Conservation (phyloP, 176 grass and related monocot species). For the Aegilops tauschii region DNA sequence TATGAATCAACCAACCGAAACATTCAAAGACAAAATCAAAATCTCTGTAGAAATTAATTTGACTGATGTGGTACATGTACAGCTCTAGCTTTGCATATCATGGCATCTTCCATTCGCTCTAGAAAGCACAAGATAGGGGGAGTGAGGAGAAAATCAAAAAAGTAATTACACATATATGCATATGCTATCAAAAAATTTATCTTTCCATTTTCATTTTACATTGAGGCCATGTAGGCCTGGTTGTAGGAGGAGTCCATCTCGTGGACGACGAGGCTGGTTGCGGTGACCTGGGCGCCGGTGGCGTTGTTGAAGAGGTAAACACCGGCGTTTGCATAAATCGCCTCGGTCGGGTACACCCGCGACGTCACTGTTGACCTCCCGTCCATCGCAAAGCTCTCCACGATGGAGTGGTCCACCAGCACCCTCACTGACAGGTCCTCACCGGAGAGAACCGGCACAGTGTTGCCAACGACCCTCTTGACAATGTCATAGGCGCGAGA, state of each 20-base stretch:
- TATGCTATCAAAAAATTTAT: background rate
- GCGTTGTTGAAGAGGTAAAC: conserved; percentile 93
- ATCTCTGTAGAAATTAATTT: background rate
- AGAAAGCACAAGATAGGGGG: background rate
- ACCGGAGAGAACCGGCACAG: conserved; percentile 58
- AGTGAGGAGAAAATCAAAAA: background rate
- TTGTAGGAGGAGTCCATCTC: conserved; percentile 29
- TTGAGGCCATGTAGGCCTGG: conserved; percentile 34
- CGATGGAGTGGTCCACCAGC: conserved; percentile 90
- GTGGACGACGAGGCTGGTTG: background rate
- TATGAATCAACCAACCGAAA: background rate
- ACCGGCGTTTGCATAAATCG: conserved; percentile 65
- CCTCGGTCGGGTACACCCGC: conserved; percentile 82
- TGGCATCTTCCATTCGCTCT: conserved; percentile 21
- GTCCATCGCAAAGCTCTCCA: conserved; percentile 76
- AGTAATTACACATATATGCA: background rate
- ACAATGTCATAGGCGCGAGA: conserved; percentile 75
- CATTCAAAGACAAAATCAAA: background rate
- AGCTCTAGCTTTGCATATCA: conserved; percentile 17
- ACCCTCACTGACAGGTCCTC: conserved; percentile 62
- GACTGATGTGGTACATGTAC: conserved; percentile 1
- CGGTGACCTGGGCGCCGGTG: conserved; percentile 44
- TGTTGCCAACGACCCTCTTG: conserved; percentile 77
- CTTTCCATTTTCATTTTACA: background rate
- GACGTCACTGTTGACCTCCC: conserved; percentile 73